Base-by-base conservation (phyloP, 2,329 filamentous ascomycete species). In the Sclerotinia trifoliorum region DNA sequence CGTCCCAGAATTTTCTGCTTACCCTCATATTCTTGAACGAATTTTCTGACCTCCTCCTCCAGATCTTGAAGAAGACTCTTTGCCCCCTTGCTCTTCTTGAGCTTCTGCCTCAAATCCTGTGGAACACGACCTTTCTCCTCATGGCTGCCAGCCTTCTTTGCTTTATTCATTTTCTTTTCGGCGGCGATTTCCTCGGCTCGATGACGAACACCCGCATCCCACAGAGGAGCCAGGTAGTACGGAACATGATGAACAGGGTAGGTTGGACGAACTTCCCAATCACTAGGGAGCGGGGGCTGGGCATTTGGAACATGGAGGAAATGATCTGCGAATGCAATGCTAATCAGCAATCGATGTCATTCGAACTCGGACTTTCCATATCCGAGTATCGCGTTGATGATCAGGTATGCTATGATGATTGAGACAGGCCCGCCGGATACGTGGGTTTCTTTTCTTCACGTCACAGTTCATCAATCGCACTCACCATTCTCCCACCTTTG, bases 401-500 rank as follows among this genome's bases (percentile, higher is more conserved):
- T 24, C 21, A 54, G 5, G 46, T 35, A 35, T 63, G 65, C n/a
- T 42, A 39, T 24, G n/a, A 55, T 54, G 48, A 52, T 61, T 21
- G 32, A 67, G 35, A 32, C 24, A 13, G 1, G 48, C 17, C 32
- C 35, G 21, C 24, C 63, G 17, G 5, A 24, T 57, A 26, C 46
- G n/a, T 61, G 39, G 65, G 44, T 32, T 32, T 21, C 29, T 8
- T 35, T 19, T 19, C 51, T 67, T 24, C 35, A 44, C n/a, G 44
- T 52, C 21, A 67, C 46, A 48, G 3, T n/a, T 21, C 46, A 51
- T 51, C 60, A 49, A 71, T 56, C 24, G 61, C 51, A 76, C 80
- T 72, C 84, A 96, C 93, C 92, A 79, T 98, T 99, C 82, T 99
- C 95, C 93, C 94, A 98, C 67, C 94, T 86, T 74, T 94, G 89